Evolutionary conservation across 345 rosid species (phyloP), one percentile per base, ranked within the genome.

Genomic region (Ailanthus altissimus): DNA sequence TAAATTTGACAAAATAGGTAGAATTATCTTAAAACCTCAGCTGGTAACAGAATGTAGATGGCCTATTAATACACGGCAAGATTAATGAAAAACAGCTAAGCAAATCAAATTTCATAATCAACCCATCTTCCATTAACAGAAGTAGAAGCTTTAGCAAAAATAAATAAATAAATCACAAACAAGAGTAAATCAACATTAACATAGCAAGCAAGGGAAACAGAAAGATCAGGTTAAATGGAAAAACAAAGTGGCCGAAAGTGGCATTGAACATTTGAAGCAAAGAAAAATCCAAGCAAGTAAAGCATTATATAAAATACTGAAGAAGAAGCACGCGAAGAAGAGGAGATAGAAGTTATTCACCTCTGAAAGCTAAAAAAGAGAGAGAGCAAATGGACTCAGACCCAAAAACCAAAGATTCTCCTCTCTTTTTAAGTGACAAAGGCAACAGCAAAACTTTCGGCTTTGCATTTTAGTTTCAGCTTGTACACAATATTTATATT

Each of bases 381-480:
- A 46, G 42, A 45, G 40, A 47, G 36, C 49, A 67, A 56, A 53
- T 54, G 65, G 47, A 13, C 11, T 26, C 25, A 69, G 21, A 60
- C 36, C 25, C 8, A 73, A 70, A 57, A 67, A 58, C 53, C 54
- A 57, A 70, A 75, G 79, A 74, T 77, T 83, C 85, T 68, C 50
- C 20, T 26, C 61, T 66, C 45, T 46, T 54, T n/a, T 6, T 18
- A n/a, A 14, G 2, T 53, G 26, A 14, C 5, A 1, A 65, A 36
- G 28, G 38, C 38, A 32, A 32, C 40, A 47, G 71, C 64, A 58
- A 60, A 42, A 16, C 57, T 74, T 80, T 67, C 40, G 75, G 61
- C 67, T 62, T 32, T 32, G 38, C 38, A 1, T 32, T 32, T 32
- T 3, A 32, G 3, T 73, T 54, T 74, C 58, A 57, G 72, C 40